Base-by-base conservation (phyloP, 2,329 filamentous ascomycete species). In the Fusarium sp. region DNA sequence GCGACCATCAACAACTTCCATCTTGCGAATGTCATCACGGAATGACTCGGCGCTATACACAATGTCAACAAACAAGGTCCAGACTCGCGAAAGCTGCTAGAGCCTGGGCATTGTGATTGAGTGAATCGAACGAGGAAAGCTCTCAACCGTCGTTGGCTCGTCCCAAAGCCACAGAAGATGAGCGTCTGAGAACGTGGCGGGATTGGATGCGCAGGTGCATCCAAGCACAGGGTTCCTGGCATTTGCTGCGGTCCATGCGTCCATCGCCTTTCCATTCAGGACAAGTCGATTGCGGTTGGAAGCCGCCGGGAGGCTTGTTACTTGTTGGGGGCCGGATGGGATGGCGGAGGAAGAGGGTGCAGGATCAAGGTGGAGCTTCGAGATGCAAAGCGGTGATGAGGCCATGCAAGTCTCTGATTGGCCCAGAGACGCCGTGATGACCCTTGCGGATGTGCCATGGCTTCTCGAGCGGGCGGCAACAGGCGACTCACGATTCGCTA, bases 401-500 rank as follows among this genome's bases (percentile, higher is more conserved):
- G 59, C 51, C 33, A 62, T 70, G 64, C 38, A 51, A 56, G 40
- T 16, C 35, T 64, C 53, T 78, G 65, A 78, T 78, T 78, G 64
- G 77, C 20, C 24, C 31, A 65, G 69, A 69, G 71, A 64, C 67
- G 64, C 73, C 44, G 68, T 69, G 73, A 70, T 51, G 62, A 64
- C 65, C 67, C 64, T 73, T 66, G 66, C 49, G 38, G 51, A 35
- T 66, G 67, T 51, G 58, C 33, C 56, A 71, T 68, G 55, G 62
- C 65, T 66, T 69, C 40, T 62, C 46, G 27, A 65, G 31, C 71
- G 74, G 77, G 77, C 77, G 77, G 77, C 53, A 78, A 78, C 60
- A 78, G 64, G 20, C 24, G 24, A 57, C 24, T 14, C 58, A 17
- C 75, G 65, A 78, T 78, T 78, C 66, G 77, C 44, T 62, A n/a